Evolutionary conservation across 805 yeast genomes (phyloP), one percentile per base, ranked within the genome.

Genomic region (Candida jianshihensis): DNA sequence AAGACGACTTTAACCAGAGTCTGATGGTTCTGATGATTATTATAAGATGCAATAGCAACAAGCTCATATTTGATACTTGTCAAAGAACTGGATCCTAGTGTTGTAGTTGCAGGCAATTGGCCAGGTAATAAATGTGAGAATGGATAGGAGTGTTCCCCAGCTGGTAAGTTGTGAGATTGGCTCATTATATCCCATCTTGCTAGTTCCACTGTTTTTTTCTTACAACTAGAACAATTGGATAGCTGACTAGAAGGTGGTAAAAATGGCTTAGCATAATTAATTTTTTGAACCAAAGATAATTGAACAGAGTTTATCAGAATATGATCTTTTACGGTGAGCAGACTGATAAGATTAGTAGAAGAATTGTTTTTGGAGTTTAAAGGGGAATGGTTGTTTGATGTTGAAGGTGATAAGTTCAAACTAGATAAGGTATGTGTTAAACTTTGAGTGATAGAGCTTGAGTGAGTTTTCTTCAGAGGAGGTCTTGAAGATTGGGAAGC

Each of bases 61-160:
- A 92, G 61, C 51, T 81, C 85, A 62, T 92, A 92, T 47, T 72
- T 72, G 33, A 92, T 74, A 13, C 70, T 63, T 0, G 80, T 64
- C 16, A 61, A 52, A 2, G 71, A 58, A 34, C 63, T 64, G 0
- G 73, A 52, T 5, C 95, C 88, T 14, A 84, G 55, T 8, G 61
- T 50, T 24, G 78, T 58, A 1, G 95, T 74, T 1, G 95, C 86
- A 1, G 97, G 96, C 21, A 88, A 58, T 18, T 82, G 68, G 0
- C 99, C 98, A 0, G 96, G 95, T 8, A 92, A 56, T 28, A 92
- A 63, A 56, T 87, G 88, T 16, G 95, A 81, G 54, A 92, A 90
- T 2, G 98, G 99, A 56, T 85, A 92, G 1, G 84, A 87, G 51
- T 92, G 96, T 14, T 70, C 65, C 1, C 90, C 92, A 5, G 64